phyloP scores from a whole-genome alignment of 2,329 filamentous ascomycete species.

The Ambrosiella xylebori region DNA sequence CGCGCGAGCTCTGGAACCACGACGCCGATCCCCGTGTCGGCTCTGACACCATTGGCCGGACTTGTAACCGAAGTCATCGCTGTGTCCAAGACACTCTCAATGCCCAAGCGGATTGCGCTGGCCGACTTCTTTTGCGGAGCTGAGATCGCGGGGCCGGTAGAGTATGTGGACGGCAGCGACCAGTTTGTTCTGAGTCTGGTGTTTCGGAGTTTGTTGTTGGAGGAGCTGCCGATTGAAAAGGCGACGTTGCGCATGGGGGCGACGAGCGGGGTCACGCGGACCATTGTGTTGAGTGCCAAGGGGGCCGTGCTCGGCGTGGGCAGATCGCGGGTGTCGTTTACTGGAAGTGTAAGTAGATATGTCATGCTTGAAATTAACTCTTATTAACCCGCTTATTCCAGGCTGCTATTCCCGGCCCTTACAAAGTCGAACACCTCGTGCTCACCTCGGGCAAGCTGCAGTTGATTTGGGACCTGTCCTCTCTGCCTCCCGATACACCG shows the following conservation, averaged over 20 bases:
- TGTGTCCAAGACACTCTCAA: constrained; percentile 27
- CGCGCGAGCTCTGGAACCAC: background rate
- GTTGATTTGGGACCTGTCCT: constrained; percentile 47
- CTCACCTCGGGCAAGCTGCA: constrained; percentile 46
- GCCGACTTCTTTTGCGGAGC: constrained; percentile 57
- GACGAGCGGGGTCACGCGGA: constrained; percentile 2
- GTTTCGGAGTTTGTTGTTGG: constrained; percentile 8
- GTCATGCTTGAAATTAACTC: background rate
- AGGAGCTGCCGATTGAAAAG: constrained; percentile 8
- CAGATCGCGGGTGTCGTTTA: constrained; percentile 23
- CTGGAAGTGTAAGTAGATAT: constrained; percentile 21
- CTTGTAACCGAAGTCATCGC: constrained; percentile 31
- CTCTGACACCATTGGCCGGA: constrained; percentile 27
- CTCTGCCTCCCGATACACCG: constrained; percentile 29
- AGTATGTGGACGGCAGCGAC: constrained; percentile 31
- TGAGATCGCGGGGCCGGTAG: constrained; percentile 47
- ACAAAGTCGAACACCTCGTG: constrained; percentile 55
- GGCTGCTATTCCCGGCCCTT: constrained; percentile 54
- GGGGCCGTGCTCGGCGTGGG: constrained; percentile 31
- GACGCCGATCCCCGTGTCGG: constrained; percentile 8
- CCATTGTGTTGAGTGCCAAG: constrained; percentile 14
- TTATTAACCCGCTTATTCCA: constrained; percentile 18
- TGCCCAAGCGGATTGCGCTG: constrained; percentile 51
- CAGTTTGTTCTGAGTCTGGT: constrained; percentile 16
- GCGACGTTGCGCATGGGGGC: constrained; percentile 6